Evolutionary conservation across 1,139 yeast species (phyloP).

Genomic region (Blastobotrys apis): DNA sequence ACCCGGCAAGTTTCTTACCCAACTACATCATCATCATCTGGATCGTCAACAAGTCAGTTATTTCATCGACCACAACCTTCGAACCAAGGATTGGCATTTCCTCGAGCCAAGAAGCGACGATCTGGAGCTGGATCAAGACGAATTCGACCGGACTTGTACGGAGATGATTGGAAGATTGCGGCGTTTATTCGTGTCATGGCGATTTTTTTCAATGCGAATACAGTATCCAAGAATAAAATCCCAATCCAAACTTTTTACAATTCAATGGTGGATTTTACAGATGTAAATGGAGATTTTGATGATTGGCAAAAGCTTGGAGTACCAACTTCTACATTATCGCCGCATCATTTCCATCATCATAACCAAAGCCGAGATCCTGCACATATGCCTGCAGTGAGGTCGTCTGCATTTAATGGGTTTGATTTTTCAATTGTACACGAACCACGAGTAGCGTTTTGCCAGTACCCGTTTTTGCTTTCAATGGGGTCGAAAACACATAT

Average conservation of each 20-base stretch:
- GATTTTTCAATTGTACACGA: constrained; percentile 12
- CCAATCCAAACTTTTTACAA: constrained; percentile 66
- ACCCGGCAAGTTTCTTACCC: neutral
- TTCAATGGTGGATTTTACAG: constrained; percentile 73
- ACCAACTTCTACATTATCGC: constrained; percentile 13
- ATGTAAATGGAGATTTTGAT: constrained; percentile 74
- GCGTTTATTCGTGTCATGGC: constrained; percentile 60
- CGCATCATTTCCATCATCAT: constrained; percentile 10
- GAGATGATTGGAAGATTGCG: constrained; percentile 74
- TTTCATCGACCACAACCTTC: neutral
- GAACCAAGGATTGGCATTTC: neutral
- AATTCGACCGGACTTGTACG: constrained; percentile 58
- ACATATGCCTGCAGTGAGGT: neutral
- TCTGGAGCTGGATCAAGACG: constrained; percentile 23
- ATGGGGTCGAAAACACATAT: constrained; percentile 78
- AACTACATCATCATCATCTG: neutral
- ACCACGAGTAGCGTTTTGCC: constrained; percentile 49
- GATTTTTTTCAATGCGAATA: constrained; percentile 53
- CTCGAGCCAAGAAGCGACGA: constrained; percentile 29
- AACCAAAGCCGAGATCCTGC: neutral
- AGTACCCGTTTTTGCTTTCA: constrained; percentile 76
- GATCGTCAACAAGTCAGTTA: neutral
- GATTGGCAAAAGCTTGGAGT: constrained; percentile 55
- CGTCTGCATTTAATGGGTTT: constrained; percentile 13
- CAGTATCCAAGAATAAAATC: constrained; percentile 36